A percentile compares a stretch with the other conserved stretches of the same genome.
phyloP scores from a whole-genome alignment of 2,329 filamentous ascomycete species.

The Ceratocystis colombiana region DNA sequence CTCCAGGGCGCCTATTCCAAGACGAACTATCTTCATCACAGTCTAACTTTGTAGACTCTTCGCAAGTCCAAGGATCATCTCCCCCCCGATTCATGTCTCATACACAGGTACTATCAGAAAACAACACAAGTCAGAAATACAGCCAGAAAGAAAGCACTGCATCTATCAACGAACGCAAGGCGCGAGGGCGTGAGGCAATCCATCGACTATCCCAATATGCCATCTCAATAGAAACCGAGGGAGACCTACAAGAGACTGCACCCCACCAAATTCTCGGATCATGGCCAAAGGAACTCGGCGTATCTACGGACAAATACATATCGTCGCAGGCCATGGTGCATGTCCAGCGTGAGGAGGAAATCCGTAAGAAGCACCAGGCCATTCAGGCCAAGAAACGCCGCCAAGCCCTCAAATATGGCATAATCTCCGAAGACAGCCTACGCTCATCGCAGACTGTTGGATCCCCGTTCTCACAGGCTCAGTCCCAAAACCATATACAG shows the following conservation, averaged over 20 bases:
- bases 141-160: neutral
- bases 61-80: slow-evolving; percentile 1
- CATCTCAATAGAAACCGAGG: slow-evolving; percentile 29
- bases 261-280: slow-evolving; percentile 32
- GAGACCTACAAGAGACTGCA: slow-evolving; percentile 28
- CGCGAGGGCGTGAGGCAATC: slow-evolving; percentile 29
- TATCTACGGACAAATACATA: slow-evolving; percentile 33
- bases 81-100: slow-evolving; percentile 7
- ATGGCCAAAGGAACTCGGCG: slow-evolving; percentile 36
- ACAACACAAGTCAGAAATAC: slow-evolving; percentile 6
- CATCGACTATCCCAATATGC: slow-evolving; percentile 34
- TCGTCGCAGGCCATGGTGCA: slow-evolving; percentile 28
- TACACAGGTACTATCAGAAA: neutral
- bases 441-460: slow-evolving; percentile 17
- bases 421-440: slow-evolving; percentile 15
- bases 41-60: neutral
- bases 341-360: slow-evolving; percentile 16
- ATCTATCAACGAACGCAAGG: slow-evolving; percentile 10
- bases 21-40: slow-evolving; percentile 2
- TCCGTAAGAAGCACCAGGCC: slow-evolving; percentile 22
- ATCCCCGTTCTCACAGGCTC: slow-evolving; percentile 28
- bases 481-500: neutral
- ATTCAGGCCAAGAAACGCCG: slow-evolving; percentile 22
- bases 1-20: neutral
- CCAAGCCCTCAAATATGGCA: slow-evolving; percentile 21